phyloP scores from a whole-genome alignment of 1,284 basidiomycete genomes.

The Tilletia horrida region DNA sequence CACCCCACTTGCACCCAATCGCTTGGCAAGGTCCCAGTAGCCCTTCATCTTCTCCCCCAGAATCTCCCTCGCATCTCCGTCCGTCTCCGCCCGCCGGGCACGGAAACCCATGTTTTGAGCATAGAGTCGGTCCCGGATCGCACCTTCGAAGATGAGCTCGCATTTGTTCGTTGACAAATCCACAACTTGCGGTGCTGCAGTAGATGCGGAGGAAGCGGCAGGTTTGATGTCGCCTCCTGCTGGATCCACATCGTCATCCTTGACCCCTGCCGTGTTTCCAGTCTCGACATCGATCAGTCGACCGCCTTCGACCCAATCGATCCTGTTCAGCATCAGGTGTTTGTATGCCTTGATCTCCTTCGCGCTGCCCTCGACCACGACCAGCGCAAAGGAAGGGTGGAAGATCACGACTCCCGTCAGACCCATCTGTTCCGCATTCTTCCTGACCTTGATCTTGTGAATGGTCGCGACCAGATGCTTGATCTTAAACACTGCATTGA shows the following conservation, averaged over 20 bases:
- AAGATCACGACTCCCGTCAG: slow-evolving; percentile 86
- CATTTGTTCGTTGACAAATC: slow-evolving; percentile 79
- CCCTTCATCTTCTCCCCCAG: slow-evolving; percentile 77
- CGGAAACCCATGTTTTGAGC: slow-evolving; percentile 61
- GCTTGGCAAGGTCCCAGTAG: slow-evolving; percentile 92
- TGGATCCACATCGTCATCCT: slow-evolving; percentile 33
- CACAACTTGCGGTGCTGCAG: slow-evolving; percentile 38
- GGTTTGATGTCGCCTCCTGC: not conserved
- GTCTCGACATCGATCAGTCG: slow-evolving; percentile 63
- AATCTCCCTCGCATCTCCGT: slow-evolving; percentile 76
- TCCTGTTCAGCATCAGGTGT: slow-evolving; percentile 78
- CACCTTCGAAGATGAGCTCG: slow-evolving; percentile 87
- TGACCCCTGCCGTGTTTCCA: slow-evolving; percentile 57
- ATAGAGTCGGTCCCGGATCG: slow-evolving; percentile 67
- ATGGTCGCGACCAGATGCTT: slow-evolving; percentile 83
- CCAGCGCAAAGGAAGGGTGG: slow-evolving; percentile 79
- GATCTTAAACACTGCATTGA: slow-evolving; percentile 83
- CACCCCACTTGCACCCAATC: slow-evolving; percentile 50
- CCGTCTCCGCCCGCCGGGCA: slow-evolving; percentile 65
- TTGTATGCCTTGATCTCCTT: slow-evolving; percentile 86
- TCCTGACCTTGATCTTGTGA: slow-evolving; percentile 92
- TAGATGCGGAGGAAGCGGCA: not conserved
- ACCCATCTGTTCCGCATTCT: slow-evolving; percentile 86
- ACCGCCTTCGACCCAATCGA: slow-evolving; percentile 90
- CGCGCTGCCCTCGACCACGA: slow-evolving; percentile 86